Percentiles rank a stretch among this genome's conserved stretches.
Evolutionary conservation across 768 basidiomycete genomes (phyloP).

Genomic region (Auriscalpium orientale): DNA sequence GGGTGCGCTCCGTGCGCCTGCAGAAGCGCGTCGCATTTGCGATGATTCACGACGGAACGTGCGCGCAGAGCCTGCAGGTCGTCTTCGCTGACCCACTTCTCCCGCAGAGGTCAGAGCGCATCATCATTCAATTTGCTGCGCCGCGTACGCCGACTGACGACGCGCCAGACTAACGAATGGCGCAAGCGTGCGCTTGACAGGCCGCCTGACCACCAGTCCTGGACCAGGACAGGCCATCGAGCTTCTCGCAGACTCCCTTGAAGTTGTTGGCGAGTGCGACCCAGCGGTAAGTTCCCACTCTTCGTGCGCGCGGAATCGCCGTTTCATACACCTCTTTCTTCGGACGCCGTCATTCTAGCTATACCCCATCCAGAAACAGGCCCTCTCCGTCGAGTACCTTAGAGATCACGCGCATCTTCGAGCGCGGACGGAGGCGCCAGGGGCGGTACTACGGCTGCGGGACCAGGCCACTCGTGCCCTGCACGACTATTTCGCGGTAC

Average conservation of each 20-base stretch:
- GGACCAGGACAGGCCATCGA: constrained; percentile 48
- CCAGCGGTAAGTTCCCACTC: constrained; percentile 38
- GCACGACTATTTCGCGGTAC: constrained; percentile 65
- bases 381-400: constrained; percentile 69
- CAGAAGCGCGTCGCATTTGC: constrained; percentile 89
- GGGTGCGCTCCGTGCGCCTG: constrained; percentile 78
- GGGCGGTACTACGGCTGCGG: constrained; percentile 71
- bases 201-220: constrained; percentile 37
- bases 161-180: constrained; percentile 43
- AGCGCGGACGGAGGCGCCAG: constrained; percentile 62
- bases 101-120: constrained; percentile 26
- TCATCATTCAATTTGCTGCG: background rate
- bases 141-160: no score
- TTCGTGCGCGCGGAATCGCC: constrained; percentile 1
- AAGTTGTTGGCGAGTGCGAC: constrained; percentile 49
- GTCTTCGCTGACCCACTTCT: constrained; percentile 48
- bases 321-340: background rate
- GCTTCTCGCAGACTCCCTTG: constrained; percentile 39
- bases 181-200: constrained; percentile 42
- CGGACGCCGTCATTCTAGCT: constrained; percentile 33
- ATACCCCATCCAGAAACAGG: constrained; percentile 91
- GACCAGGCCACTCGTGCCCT: constrained; percentile 49
- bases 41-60: constrained; percentile 76
- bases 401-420: constrained; percentile 87
- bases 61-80: constrained; percentile 62